Conservation (phyloP, 2,329 filamentous ascomycete species). For the Lasiodiplodia theobromae region DNA sequence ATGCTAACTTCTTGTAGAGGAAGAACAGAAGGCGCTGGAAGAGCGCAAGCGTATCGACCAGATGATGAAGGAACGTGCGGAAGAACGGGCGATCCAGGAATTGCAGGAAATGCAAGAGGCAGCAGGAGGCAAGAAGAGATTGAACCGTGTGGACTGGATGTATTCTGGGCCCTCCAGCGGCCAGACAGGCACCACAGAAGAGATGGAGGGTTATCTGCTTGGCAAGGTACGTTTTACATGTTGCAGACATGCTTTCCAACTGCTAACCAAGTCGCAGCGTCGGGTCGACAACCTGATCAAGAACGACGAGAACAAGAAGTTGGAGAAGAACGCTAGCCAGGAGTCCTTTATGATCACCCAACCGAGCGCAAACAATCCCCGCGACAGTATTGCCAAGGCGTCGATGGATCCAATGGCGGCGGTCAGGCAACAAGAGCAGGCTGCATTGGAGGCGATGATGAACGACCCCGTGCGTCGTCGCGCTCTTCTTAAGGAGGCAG, state of each 20-base stretch:
- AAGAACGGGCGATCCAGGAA: conserved; percentile 92
- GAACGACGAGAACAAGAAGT: conserved; percentile 78
- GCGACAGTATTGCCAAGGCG: conserved; percentile 86
- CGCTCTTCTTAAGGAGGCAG: conserved; percentile 62
- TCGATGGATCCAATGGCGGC: conserved; percentile 89
- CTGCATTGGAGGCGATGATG: conserved; percentile 68
- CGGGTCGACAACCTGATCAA: conserved; percentile 88
- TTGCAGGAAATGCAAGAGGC: conserved; percentile 88
- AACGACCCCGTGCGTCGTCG: conserved; percentile 73
- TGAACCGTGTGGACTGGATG: conserved; percentile 96
- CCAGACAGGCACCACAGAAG: conserved; percentile 72
- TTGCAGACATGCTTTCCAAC: too few species aligned
- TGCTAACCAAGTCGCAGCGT: conserved; percentile 48
- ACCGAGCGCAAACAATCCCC: conserved; percentile 70
- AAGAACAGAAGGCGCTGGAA: conserved; percentile 89
- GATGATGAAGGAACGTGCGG: conserved; percentile 89
- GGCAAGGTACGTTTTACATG: conserved; percentile 66
- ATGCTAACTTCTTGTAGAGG: conserved; percentile 55
- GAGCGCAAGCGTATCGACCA: conserved; percentile 95
- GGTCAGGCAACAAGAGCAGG: conserved; percentile 84
- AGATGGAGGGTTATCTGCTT: conserved; percentile 91
- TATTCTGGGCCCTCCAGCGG: conserved; percentile 86
- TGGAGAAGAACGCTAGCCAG: conserved; percentile 61
- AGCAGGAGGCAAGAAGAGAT: conserved; percentile 79
- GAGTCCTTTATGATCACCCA: conserved; percentile 70